phyloP scores from a whole-genome alignment of 768 basidiomycete genomes.

The Agaricus subrufescens region DNA sequence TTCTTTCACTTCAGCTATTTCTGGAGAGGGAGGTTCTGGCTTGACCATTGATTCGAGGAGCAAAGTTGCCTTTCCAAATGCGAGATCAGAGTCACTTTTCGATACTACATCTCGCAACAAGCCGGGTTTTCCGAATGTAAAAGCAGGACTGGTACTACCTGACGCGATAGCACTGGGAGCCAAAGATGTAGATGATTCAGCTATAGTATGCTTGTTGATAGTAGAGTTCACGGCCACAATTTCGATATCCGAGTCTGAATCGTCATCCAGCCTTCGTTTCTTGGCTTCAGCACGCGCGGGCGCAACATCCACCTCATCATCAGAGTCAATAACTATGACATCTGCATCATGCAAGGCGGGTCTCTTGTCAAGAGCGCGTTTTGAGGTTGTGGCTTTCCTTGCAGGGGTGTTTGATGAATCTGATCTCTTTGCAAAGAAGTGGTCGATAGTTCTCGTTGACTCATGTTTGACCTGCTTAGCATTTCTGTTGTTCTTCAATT shows the following conservation, averaged over 20 bases:
- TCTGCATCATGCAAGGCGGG: slow-evolving; percentile 20
- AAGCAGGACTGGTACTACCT: background rate
- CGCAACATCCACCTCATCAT: slow-evolving; percentile 41
- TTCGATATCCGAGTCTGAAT: slow-evolving; percentile 11
- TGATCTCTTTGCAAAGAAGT: slow-evolving; percentile 4
- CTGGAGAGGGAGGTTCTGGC: background rate
- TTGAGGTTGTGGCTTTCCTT: background rate
- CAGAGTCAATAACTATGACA: slow-evolving; percentile 62
- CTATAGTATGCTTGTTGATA: background rate
- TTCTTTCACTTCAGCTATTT: background rate
- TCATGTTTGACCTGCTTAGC: background rate
- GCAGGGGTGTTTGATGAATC: background rate
- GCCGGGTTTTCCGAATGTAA: slow-evolving; percentile 16
- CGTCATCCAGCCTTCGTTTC: slow-evolving; percentile 17
- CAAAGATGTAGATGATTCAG: background rate
- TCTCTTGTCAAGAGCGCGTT: background rate
- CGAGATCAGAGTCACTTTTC: background rate
- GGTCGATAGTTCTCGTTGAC: slow-evolving; percentile 2
- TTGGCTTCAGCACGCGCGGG: slow-evolving; percentile 21
- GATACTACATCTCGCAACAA: slow-evolving; percentile 8
- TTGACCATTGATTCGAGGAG: background rate
- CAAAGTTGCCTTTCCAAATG: background rate
- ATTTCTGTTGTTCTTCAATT: background rate
- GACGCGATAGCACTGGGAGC: background rate
- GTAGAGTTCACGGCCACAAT: background rate